Evolutionary conservation across 495 filamentous ascomycete species (phyloP), one percentile per base, ranked within the genome.

Genomic region (Penicillium egyptiacum): DNA sequence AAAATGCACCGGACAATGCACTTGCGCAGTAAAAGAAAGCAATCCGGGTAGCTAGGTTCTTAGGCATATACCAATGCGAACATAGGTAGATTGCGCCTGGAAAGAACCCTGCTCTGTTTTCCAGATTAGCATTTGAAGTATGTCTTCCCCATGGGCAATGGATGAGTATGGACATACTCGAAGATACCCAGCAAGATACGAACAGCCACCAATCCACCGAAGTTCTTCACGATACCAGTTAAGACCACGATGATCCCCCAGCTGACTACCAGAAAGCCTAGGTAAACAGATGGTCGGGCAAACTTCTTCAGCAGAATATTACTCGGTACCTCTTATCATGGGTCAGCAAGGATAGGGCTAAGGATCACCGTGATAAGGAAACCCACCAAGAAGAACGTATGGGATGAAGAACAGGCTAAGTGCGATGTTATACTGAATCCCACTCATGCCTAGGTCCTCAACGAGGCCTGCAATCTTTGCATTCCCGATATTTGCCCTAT

Each of bases 41-140:
- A 74, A 64, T 74, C 69, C 70, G 66, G 9, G 60, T 57, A 1
- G 62, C 61, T 10, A 68, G 63, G 4, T 68, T 55, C 31, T 60
- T 63, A 4, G 69, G 65, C 67, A 72, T 70, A 56, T 90, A 90
- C 88, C 88, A 91, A 65, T 83, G 85, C 0, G 86, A 87, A 33
- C 88, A 79, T 55, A 89, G 84, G 58, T 89, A 91, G 2, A 86
- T 81, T 19, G 86, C 81, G 12, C 85, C 88, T 0, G 88, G 88
- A 62, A 87, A 91, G 30, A 91, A 73, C 8, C 88, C 79, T 51
- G 66, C 61, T 28, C 68, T 67, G 22, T 22, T 3, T 4, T 48
- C 17, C 19, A 8, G 0, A n/a, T 44, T 31, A 26, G 30, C 4
- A 28, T 40, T 35, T 20, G 0, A 6, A 22, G 0, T 1, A 0